Percentiles rank a stretch among this genome's conserved stretches.
phyloP scores from a whole-genome alignment of 2,329 filamentous ascomycete species.

The Verticillium isaacii region DNA sequence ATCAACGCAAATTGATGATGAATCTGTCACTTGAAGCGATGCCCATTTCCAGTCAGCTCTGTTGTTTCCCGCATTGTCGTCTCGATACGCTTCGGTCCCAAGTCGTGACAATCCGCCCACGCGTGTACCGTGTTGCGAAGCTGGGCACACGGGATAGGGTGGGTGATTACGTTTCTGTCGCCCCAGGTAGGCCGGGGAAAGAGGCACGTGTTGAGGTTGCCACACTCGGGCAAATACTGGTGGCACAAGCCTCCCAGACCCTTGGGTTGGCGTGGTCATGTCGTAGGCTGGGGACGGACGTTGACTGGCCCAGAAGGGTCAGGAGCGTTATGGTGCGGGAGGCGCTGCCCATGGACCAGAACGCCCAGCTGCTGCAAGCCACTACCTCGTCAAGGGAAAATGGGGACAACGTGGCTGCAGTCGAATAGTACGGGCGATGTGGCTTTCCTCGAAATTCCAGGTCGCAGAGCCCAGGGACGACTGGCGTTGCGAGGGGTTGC shows the following conservation, averaged over 20 bases:
- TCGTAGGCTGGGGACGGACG: not conserved
- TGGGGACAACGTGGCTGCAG: not conserved
- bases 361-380: not conserved
- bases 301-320: not conserved
- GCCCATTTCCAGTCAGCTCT: too few relatives aligned
- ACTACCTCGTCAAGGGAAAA: not conserved
- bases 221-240: not conserved
- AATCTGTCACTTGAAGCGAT: too few relatives aligned
- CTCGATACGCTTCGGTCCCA: too few relatives aligned
- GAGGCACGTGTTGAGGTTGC: too few relatives aligned
- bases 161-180: too few relatives aligned
- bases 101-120: too few relatives aligned
- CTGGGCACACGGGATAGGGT: too few relatives aligned
- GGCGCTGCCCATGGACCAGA: not conserved
- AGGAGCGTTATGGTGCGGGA: not conserved
- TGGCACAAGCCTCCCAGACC: not conserved
- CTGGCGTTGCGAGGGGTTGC: not conserved
- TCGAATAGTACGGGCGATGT: not conserved
- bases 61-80: too few relatives aligned
- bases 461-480: not conserved
- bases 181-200: too few relatives aligned
- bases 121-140: too few relatives aligned
- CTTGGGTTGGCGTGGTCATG: not conserved
- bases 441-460: not conserved
- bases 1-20: not conserved